A percentile compares a stretch with the other conserved stretches of the same genome.
phyloP scores from a whole-genome alignment of 768 basidiomycete species.

The Tricholoma furcatifolium region DNA sequence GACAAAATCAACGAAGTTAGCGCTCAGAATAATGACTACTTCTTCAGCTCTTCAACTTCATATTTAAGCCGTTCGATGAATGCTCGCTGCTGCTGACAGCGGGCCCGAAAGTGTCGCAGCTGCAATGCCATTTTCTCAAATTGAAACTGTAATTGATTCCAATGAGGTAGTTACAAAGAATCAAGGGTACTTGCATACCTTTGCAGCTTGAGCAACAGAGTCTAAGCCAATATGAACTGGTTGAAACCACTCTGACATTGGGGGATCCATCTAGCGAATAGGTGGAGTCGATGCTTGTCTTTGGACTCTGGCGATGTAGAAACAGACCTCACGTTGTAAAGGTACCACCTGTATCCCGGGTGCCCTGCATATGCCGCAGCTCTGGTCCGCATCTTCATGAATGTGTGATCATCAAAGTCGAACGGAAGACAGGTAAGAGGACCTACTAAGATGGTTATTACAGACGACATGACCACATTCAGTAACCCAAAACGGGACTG shows the following conservation, averaged over 20 bases:
- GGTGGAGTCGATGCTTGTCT: neutral
- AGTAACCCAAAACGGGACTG: slow-evolving; percentile 83
- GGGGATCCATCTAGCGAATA: slow-evolving; percentile 62
- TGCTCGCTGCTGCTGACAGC: slow-evolving; percentile 53
- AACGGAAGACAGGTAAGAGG: neutral
- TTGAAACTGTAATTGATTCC: slow-evolving; percentile 58
- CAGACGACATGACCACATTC: slow-evolving; percentile 87
- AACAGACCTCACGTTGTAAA: slow-evolving; percentile 68
- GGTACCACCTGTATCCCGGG: slow-evolving; percentile 67
- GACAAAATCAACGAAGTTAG: slow-evolving; percentile 1
- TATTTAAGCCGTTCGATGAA: slow-evolving; percentile 52
- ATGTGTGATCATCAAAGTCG: neutral
- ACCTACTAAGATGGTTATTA: slow-evolving; percentile 79
- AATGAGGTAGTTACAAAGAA: neutral
- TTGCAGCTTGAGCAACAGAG: slow-evolving; percentile 61
- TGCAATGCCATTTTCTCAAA: slow-evolving; percentile 72
- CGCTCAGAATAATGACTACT: slow-evolving; percentile 33
- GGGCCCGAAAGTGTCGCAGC: slow-evolving; percentile 59
- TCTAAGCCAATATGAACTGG: slow-evolving; percentile 63
- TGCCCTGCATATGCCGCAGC: slow-evolving; percentile 67
- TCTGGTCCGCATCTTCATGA: slow-evolving; percentile 63
- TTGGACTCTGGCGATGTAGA: neutral
- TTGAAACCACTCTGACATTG: slow-evolving; percentile 83
- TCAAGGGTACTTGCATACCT: slow-evolving; percentile 40
- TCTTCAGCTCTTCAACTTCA: slow-evolving; percentile 55